phyloP scores from a whole-genome alignment of 2,329 filamentous ascomycete genomes.

The Pyrenophora teres region DNA sequence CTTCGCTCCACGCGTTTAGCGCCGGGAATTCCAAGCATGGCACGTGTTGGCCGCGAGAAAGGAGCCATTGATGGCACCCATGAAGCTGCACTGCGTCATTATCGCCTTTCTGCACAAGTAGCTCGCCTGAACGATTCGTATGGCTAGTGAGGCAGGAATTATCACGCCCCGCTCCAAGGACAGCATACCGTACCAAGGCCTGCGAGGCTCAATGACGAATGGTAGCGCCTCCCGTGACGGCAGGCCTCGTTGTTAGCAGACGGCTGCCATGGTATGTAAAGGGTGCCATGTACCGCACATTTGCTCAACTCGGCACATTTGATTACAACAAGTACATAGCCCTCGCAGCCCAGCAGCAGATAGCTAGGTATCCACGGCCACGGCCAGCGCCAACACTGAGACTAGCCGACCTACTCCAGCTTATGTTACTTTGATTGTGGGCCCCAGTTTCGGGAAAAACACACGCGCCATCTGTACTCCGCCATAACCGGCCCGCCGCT shows the following conservation, averaged over 20 bases:
- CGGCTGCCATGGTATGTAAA: slow-evolving; percentile 6
- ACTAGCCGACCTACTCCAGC: slow-evolving; percentile 27
- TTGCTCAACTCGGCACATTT: slow-evolving; percentile 10
- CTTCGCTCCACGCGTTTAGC: slow-evolving; percentile 18
- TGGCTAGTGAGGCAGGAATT: slow-evolving; percentile 10
- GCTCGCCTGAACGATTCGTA: slow-evolving; percentile 14
- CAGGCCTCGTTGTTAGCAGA: slow-evolving; percentile 3
- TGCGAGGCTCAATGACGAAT: slow-evolving; percentile 25
- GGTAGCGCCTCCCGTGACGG: slow-evolving; percentile 9
- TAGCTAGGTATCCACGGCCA: neutral
- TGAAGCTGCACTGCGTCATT: slow-evolving; percentile 25
- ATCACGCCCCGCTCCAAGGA: slow-evolving; percentile 11
- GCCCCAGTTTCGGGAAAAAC: slow-evolving; percentile 21
- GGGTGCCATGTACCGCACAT: slow-evolving; percentile 7
- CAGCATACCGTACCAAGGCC: slow-evolving; percentile 23
- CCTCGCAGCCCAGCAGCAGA: slow-evolving; percentile 10
- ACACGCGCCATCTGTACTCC: slow-evolving; percentile 20
- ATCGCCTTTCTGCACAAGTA: slow-evolving; percentile 8
- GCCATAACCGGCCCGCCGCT: slow-evolving; percentile 32
- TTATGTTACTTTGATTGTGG: slow-evolving; percentile 30
- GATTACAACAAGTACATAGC: neutral
- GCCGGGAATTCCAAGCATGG: slow-evolving; percentile 12
- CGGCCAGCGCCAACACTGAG: slow-evolving; percentile 2
- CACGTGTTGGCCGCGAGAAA: slow-evolving; percentile 16
- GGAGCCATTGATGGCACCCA: neutral